Base-by-base conservation (phyloP, 768 basidiomycete species). In the Ramaria sp. region DNA sequence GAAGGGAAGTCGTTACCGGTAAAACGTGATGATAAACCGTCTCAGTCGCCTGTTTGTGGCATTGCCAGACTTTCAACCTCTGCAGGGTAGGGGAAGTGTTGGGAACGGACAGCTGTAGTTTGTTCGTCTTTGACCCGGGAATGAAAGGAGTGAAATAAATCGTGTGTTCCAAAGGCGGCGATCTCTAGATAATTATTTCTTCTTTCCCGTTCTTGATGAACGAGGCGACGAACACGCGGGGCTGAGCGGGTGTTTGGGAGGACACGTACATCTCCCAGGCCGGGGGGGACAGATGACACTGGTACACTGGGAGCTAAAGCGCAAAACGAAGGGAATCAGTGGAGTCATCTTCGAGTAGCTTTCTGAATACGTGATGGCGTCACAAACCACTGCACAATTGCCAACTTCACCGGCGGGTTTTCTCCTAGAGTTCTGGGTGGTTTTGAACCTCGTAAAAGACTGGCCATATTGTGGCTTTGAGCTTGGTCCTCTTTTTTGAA, bases 141-240 rank as follows among this genome's bases (percentile, higher is more conserved):
- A 67, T 99, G 96, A 5, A 96, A 71, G 20, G 98, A 70, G 1
- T 90, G 98, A 92, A 55, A 99, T 78, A 61, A 96, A 99, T 99
- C 96, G 68, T 99, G 95, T 9, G 91, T 90, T 51, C 82, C 79
- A 71, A 98, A 98, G 24, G 97, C 73, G 1, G 83, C 81, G 16
- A 82, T 97, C 24, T 98, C 75, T 42, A 97, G 82, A 67, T 99
- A 99, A 63, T 87, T 84, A 1, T 82, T 70, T 13, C 88, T 85
- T 60, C 88, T 90, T n/a, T 57, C n/a, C n/a, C n/a, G n/a, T n/a
- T n/a, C n/a, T n/a, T n/a, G n/a, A n/a, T n/a, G n/a, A n/a, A n/a
- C n/a, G n/a, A n/a, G n/a, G n/a, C n/a, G n/a, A n/a, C n/a, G n/a
- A n/a, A n/a, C n/a, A n/a, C n/a, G n/a, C n/a, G n/a, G n/a, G n/a